These are phyloP conservation scores for Ophiostoma himal-ulmi DNA, from an alignment of 2,329 filamentous ascomycete species.

Conservation along the genomic window DNA sequence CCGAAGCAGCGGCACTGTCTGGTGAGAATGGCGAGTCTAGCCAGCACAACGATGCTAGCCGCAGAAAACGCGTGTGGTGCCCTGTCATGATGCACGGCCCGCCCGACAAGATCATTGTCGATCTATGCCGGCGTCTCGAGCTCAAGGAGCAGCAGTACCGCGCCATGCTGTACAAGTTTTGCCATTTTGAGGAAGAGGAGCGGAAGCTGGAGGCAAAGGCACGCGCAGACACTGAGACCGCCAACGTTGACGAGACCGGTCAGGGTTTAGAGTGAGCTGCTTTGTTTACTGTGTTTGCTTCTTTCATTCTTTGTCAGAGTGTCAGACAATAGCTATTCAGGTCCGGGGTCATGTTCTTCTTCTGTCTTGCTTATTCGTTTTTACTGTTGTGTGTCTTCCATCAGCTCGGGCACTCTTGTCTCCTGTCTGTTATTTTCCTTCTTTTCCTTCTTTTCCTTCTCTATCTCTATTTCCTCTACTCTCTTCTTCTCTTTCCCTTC, in stretches of 20 bases:
- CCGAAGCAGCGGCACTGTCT: background rate
- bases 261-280: background rate
- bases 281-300: too few species aligned
- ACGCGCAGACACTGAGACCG: background rate
- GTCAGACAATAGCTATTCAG: too few species aligned
- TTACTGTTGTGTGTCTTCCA: too few species aligned
- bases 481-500: too few species aligned
- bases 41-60: background rate
- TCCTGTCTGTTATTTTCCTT: too few species aligned
- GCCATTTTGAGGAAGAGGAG: background rate
- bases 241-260: background rate
- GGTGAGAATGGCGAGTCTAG: background rate
- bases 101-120: background rate
- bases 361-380: too few species aligned
- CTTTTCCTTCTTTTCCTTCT: too few species aligned
- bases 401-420: too few species aligned
- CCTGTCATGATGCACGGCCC: constrained; percentile 4
- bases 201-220: background rate
- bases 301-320: too few species aligned
- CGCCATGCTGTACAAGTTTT: background rate
- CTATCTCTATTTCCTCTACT: too few species aligned
- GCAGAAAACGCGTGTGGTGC: background rate
- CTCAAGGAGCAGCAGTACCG: constrained; percentile 9
- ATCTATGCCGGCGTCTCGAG: background rate
- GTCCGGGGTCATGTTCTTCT: too few species aligned